Percentiles rank a stretch among this genome's conserved stretches.
These are phyloP conservation scores for Termitomyces sp. DNA, from an alignment of 768 basidiomycete genomes.

Conservation along the genomic window DNA sequence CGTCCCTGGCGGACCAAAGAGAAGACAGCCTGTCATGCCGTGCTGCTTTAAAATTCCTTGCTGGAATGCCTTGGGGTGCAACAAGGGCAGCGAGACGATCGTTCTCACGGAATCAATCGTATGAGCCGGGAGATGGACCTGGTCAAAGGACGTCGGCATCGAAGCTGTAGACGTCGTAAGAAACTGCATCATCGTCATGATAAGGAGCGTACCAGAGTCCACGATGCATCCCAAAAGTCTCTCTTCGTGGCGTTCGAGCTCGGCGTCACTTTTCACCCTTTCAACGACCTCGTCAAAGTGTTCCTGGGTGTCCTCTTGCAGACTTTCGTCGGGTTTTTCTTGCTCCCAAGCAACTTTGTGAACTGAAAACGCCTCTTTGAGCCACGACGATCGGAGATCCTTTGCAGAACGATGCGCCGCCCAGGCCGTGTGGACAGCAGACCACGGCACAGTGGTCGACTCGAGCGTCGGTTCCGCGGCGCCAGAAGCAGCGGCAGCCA, in stretches of 20 bases:
- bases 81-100: constrained; percentile 82
- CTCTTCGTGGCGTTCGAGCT: constrained; percentile 79
- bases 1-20: constrained; percentile 89
- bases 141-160: constrained; percentile 78
- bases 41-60: constrained; percentile 89
- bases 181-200: not conserved
- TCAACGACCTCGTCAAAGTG: constrained; percentile 71
- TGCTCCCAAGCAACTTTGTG: constrained; percentile 20
- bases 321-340: constrained; percentile 29
- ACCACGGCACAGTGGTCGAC: constrained; percentile 62
- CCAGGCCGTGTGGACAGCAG: constrained; percentile 65
- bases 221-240: constrained; percentile 82
- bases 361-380: constrained; percentile 40
- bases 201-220: constrained; percentile 51
- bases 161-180: constrained; percentile 36
- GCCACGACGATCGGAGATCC: constrained; percentile 54
- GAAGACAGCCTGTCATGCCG: constrained; percentile 83
- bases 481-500: constrained; percentile 29
- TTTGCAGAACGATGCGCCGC: constrained; percentile 41
- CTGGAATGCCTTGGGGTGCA: constrained; percentile 84
- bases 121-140: constrained; percentile 83
- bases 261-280: constrained; percentile 64
- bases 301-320: constrained; percentile 29
- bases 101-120: constrained; percentile 92
- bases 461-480: constrained; percentile 37